Conservation (phyloP, 352 stramenopile genomes). For the Phytopythium chamaehyphon region DNA sequence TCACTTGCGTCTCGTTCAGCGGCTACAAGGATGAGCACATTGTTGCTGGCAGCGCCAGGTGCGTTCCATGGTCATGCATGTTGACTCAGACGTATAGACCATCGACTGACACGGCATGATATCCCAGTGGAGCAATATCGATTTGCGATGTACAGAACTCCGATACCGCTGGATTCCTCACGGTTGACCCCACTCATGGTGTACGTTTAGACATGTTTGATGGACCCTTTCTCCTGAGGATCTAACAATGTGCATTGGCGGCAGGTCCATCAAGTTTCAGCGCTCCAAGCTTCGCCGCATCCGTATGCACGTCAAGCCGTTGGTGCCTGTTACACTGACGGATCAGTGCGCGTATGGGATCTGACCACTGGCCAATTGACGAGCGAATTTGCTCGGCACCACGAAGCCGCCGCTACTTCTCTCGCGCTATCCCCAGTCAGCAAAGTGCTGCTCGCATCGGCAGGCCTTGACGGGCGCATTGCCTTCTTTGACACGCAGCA, state of each 20-base stretch:
- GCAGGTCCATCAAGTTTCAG: conserved; percentile 47
- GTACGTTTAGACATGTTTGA: conserved; percentile 6
- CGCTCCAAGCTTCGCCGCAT: conserved; percentile 54
- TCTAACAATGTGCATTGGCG: background rate
- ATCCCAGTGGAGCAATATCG: conserved; percentile 50
- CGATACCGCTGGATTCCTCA: conserved; percentile 45
- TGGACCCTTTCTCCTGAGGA: background rate
- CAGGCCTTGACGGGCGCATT: conserved; percentile 58
- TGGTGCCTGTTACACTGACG: conserved; percentile 53
- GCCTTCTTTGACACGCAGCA: conserved; percentile 73
- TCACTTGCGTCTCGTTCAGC: conserved; percentile 63
- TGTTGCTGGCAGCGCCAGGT: conserved; percentile 67
- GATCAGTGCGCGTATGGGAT: conserved; percentile 68
- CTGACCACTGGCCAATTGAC: conserved; percentile 45
- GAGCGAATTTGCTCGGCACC: conserved; percentile 50
- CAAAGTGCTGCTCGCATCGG: conserved; percentile 57
- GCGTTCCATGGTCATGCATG: background rate
- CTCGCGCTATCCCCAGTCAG: conserved; percentile 64
- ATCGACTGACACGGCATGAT: background rate
- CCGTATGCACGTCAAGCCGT: conserved; percentile 54
- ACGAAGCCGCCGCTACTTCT: conserved; percentile 50
- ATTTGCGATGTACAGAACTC: conserved; percentile 57
- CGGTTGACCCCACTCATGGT: conserved; percentile 37
- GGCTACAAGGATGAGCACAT: conserved; percentile 74
- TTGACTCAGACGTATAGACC: background rate